A percentile compares a stretch with the other conserved stretches of the same genome.
Conservation (phyloP, 495 filamentous ascomycete genomes). For the Corynascus novoguineensis region DNA sequence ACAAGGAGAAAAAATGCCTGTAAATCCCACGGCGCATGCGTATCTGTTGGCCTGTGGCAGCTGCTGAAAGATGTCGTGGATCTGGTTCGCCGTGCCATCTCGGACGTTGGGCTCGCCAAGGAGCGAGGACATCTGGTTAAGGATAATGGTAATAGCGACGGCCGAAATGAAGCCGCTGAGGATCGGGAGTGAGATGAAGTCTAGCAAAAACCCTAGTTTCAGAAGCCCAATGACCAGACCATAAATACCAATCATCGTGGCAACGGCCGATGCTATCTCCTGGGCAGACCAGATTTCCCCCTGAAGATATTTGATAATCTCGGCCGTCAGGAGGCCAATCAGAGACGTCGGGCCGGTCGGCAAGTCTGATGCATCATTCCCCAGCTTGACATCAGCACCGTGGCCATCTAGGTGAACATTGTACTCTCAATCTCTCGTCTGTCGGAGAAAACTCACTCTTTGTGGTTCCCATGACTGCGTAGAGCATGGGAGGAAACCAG, state of each 20-base stretch:
- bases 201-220: slow-evolving; percentile 48
- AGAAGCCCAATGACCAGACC: slow-evolving; percentile 45
- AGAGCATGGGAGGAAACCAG: slow-evolving; percentile 48
- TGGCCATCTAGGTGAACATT: background rate
- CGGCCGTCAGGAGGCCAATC: slow-evolving; percentile 45
- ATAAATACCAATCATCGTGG: slow-evolving; percentile 49
- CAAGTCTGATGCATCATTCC: slow-evolving; percentile 31
- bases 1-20: slow-evolving; percentile 40
- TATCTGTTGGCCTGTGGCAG: slow-evolving; percentile 39
- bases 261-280: slow-evolving; percentile 45
- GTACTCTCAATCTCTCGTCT: background rate
- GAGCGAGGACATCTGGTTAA: slow-evolving; percentile 43
- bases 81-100: slow-evolving; percentile 36
- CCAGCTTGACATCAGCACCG: background rate
- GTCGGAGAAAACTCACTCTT: slow-evolving; percentile 38
- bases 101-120: slow-evolving; percentile 40
- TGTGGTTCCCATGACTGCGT: slow-evolving; percentile 51
- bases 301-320: slow-evolving; percentile 40
- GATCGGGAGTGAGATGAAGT: slow-evolving; percentile 48
- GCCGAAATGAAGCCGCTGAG: slow-evolving; percentile 49
- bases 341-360: slow-evolving; percentile 50
- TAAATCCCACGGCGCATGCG: slow-evolving; percentile 44
- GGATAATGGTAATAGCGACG: slow-evolving; percentile 45
- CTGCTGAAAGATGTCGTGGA: slow-evolving; percentile 39
- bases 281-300: slow-evolving; percentile 31